A percentile compares a stretch with the other conserved stretches of the same genome.
phyloP scores from a whole-genome alignment of 2,329 filamentous ascomycete genomes.

The Aureobasidium sp. region DNA sequence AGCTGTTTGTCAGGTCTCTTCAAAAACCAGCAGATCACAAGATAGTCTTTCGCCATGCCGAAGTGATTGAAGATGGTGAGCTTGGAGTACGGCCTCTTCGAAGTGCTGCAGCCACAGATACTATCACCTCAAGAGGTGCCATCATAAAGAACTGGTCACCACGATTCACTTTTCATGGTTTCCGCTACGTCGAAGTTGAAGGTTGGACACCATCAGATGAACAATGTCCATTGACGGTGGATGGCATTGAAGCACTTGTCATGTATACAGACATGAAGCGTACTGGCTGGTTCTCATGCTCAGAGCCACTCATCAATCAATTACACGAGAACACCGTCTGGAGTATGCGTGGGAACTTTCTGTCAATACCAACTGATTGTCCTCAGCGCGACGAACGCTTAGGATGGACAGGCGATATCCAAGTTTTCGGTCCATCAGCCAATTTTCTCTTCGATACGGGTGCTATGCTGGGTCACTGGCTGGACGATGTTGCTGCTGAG shows the following conservation, averaged over 20 bases:
- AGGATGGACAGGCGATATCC: constrained; percentile 48
- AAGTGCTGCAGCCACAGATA: constrained; percentile 38
- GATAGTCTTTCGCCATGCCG: constrained; percentile 47
- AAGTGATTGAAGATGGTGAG: constrained; percentile 48
- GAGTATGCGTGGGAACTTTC: constrained; percentile 54
- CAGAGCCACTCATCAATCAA: constrained; percentile 45
- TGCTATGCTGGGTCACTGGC: constrained; percentile 47
- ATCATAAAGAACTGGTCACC: constrained; percentile 37
- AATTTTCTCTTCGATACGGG: constrained; percentile 49
- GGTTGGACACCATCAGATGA: constrained; percentile 35
- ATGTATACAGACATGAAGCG: constrained; percentile 49
- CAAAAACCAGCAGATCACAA: constrained; percentile 32
- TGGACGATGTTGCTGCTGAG: constrained; percentile 40
- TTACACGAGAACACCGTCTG: constrained; percentile 50
- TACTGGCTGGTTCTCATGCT: constrained; percentile 47
- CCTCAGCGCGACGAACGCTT: constrained; percentile 51
- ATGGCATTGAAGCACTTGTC: constrained; percentile 34
- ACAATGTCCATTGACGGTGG: constrained; percentile 10
- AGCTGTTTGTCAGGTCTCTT: constrained; percentile 34
- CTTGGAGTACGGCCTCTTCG: constrained; percentile 39
- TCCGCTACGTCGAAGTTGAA: constrained; percentile 46
- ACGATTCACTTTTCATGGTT: constrained; percentile 48
- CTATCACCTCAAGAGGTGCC: constrained; percentile 30
- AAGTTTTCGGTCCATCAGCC: constrained; percentile 45
- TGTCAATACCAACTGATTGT: constrained; percentile 52